Conservation (phyloP, 2,329 filamentous ascomycete species). For the Apiospora arundinis region DNA sequence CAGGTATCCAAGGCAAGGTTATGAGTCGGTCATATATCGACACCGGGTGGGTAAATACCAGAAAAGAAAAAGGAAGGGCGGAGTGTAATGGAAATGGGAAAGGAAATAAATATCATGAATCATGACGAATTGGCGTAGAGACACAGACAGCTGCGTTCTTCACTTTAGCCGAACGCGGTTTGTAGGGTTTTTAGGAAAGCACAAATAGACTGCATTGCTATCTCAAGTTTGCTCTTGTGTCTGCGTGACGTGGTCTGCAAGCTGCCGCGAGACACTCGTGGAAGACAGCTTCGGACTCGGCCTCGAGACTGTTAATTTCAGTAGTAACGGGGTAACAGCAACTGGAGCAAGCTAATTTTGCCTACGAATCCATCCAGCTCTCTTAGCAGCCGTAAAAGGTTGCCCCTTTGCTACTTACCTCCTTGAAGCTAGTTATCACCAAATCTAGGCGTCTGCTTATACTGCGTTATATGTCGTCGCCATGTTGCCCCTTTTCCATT, state of each 20-base stretch:
- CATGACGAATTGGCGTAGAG: constrained; percentile 3
- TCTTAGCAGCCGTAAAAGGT: too few relatives aligned
- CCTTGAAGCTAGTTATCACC: too few relatives aligned
- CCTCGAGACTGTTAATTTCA: too few relatives aligned
- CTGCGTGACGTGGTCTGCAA: not conserved
- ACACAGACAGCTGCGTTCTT: not conserved
- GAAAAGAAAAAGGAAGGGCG: not conserved
- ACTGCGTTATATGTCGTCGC: too few relatives aligned
- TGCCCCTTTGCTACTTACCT: too few relatives aligned
- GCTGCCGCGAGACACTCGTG: too few relatives aligned
- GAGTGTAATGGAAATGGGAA: not conserved
- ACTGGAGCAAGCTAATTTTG: too few relatives aligned
- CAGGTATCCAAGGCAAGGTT: not conserved
- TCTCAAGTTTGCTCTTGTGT: not conserved
- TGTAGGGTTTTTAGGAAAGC: constrained; percentile 1
- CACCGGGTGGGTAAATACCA: not conserved
- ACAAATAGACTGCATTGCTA: not conserved
- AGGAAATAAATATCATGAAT: constrained; percentile 8
- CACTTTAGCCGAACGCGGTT: not conserved
- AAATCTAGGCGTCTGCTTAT: too few relatives aligned
- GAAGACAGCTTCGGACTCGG: too few relatives aligned
- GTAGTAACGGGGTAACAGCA: too few relatives aligned
- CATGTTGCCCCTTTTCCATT: too few relatives aligned
- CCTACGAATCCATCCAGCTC: too few relatives aligned
- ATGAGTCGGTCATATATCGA: not conserved